Evolutionary conservation across 2,329 filamentous ascomycete genomes (phyloP).

Genomic region (Blumeria graminis): DNA sequence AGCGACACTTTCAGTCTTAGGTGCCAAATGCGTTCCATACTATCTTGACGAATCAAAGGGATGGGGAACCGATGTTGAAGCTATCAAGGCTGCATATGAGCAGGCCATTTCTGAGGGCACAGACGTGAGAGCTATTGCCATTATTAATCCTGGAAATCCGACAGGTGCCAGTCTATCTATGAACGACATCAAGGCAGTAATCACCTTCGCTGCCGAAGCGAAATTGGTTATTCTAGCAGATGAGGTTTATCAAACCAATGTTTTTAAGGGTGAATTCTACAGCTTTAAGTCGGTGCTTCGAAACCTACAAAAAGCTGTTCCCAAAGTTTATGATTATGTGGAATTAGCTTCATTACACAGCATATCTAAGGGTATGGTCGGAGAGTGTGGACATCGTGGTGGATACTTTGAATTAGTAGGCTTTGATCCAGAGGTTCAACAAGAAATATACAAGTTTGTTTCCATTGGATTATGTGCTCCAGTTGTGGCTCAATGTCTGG

Average conservation of each 20-base stretch:
- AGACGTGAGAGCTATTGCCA: constrained; percentile 77
- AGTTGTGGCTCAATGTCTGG: constrained; percentile 84
- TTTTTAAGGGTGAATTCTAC: constrained; percentile 82
- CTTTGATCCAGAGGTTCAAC: constrained; percentile 65
- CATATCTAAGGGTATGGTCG: constrained; percentile 94
- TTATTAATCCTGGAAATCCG: constrained; percentile 97
- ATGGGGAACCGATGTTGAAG: constrained; percentile 73
- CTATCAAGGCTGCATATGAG: constrained; percentile 48
- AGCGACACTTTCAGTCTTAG: constrained; percentile 63
- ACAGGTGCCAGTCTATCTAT: constrained; percentile 69
- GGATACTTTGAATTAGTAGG: constrained; percentile 93
- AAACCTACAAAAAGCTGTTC: constrained; percentile 48
- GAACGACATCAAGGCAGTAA: constrained; percentile 58
- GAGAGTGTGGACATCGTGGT: constrained; percentile 91
- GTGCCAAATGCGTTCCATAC: constrained; percentile 78
- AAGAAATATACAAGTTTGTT: constrained; percentile 96
- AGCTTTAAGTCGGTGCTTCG: constrained; percentile 84
- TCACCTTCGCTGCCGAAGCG: constrained; percentile 68
- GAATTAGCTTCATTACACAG: constrained; percentile 86
- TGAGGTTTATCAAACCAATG: constrained; percentile 98
- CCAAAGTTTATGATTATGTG: constrained; percentile 57
- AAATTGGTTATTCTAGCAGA: constrained; percentile 79
- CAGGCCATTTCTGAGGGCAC: constrained; percentile 54
- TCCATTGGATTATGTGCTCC: constrained; percentile 92
- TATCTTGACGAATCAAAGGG: constrained; percentile 65